Percentiles rank a stretch among this genome's conserved stretches.
phyloP scores from a whole-genome alignment of 345 rosid species.

The Hypericum androsaemum region DNA sequence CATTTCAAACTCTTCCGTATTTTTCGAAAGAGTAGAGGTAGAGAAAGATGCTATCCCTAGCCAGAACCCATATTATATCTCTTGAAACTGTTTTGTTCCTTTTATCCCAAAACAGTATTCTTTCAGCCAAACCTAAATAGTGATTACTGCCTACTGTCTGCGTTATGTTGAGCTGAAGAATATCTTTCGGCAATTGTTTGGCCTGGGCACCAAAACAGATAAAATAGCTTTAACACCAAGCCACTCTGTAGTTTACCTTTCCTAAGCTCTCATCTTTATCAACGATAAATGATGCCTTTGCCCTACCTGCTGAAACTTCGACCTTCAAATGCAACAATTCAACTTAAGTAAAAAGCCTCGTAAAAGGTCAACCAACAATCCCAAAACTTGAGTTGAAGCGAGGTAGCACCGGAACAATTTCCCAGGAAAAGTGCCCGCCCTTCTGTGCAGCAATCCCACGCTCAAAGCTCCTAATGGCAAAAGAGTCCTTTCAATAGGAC shows the following conservation, averaged over 20 bases:
- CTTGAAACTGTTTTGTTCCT: no score
- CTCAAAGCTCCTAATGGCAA: slow-evolving; percentile 22
- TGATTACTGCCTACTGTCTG: no score
- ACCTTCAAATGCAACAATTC: slow-evolving; percentile 11
- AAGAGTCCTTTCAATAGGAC: slow-evolving; percentile 18
- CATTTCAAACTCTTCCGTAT: no score
- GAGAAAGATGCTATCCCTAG: no score
- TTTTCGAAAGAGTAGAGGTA: no score
- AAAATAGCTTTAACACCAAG: neutral
- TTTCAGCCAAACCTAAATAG: no score
- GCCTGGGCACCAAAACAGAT: neutral
- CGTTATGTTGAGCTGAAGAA: no score
- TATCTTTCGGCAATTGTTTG: no score
- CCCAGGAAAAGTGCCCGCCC: slow-evolving; percentile 20
- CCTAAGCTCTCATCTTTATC: slow-evolving; percentile 22
- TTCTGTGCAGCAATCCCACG: slow-evolving; percentile 18
- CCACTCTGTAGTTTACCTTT: slow-evolving; percentile 12
- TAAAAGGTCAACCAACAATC: neutral
- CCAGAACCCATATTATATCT: no score
- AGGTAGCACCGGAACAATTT: slow-evolving; percentile 18
- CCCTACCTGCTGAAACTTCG: slow-evolving; percentile 18
- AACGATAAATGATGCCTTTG: slow-evolving; percentile 9
- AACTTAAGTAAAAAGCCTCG: neutral
- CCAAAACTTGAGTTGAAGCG: neutral
- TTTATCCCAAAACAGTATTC: no score